Conservation (phyloP, 2,329 filamentous ascomycete species). For the Keithomyces neogunnii region DNA sequence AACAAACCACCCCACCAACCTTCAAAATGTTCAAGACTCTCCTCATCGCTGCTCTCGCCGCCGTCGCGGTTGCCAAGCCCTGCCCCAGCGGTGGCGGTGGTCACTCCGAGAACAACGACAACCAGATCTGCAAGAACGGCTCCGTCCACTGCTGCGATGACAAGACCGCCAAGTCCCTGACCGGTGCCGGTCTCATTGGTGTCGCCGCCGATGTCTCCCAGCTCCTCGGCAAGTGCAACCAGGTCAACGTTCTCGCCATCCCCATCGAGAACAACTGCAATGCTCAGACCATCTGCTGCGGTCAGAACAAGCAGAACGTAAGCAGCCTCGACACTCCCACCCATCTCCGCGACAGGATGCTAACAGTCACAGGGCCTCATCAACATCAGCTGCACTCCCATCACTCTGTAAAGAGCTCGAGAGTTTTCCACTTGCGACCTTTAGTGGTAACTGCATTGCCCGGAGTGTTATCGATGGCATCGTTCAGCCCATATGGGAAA, state of each 20-base stretch:
- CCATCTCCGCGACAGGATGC: background rate
- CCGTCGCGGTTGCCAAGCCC: background rate
- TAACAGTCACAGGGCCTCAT: background rate
- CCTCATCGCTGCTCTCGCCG: background rate
- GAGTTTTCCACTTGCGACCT: background rate
- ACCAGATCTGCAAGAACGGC: too few relatives aligned
- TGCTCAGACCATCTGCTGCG: background rate
- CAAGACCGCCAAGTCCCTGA: background rate
- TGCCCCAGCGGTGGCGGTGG: background rate
- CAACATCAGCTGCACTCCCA: background rate
- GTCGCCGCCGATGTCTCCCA: background rate
- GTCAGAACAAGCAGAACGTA: background rate
- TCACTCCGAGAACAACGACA: background rate
- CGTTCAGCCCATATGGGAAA: too few relatives aligned
- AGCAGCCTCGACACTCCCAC: background rate
- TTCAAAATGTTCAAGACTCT: constrained; percentile 1
- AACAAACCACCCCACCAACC: background rate
- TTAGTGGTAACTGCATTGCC: background rate
- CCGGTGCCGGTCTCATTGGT: background rate
- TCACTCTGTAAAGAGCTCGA: background rate
- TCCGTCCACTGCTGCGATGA: background rate
- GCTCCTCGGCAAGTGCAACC: background rate
- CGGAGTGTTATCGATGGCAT: too few relatives aligned
- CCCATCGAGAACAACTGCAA: background rate
- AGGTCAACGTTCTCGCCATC: background rate